Evolutionary conservation across 306 rosid species (phyloP).

Genomic region (Fragaria ananassa): DNA sequence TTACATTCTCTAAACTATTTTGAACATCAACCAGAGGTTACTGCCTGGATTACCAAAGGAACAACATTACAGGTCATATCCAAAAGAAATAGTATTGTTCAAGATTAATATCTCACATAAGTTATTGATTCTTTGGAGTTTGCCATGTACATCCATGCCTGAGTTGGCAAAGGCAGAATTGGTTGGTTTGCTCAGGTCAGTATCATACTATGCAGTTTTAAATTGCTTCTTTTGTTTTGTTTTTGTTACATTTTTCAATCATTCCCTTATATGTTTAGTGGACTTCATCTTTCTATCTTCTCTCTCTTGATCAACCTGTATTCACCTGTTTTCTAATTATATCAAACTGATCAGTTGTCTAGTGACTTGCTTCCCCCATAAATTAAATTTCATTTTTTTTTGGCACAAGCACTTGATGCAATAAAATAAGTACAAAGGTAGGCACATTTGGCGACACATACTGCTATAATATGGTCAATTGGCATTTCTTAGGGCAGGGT

Average conservation of each 20-base stretch:
- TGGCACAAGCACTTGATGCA: not conserved
- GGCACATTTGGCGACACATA: not conserved
- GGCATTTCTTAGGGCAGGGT: not conserved
- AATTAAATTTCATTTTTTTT: not conserved
- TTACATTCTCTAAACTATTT: constrained; percentile 61
- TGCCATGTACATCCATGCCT: constrained; percentile 9
- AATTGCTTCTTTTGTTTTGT: not conserved
- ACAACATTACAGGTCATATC: constrained; percentile 65
- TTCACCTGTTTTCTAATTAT: not conserved
- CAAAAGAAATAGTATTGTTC: constrained; percentile 44
- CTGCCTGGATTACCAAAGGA: constrained; percentile 89
- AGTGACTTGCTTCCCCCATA: not conserved
- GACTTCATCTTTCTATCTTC: not conserved
- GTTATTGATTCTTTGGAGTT: constrained; percentile 21
- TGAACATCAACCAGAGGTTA: constrained; percentile 74
- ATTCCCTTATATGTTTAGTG: not conserved
- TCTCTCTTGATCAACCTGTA: not conserved
- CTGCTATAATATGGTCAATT: not conserved
- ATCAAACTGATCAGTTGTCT: not conserved
- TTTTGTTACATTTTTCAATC: not conserved
- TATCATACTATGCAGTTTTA: not conserved
- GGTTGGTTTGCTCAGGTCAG: constrained; percentile 38
- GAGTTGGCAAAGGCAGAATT: constrained; percentile 24
- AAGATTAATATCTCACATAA: constrained; percentile 45
- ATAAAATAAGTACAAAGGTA: not conserved